Base-by-base conservation (phyloP, 2,329 filamentous ascomycete genomes). In the Incumbomyces lentus region DNA sequence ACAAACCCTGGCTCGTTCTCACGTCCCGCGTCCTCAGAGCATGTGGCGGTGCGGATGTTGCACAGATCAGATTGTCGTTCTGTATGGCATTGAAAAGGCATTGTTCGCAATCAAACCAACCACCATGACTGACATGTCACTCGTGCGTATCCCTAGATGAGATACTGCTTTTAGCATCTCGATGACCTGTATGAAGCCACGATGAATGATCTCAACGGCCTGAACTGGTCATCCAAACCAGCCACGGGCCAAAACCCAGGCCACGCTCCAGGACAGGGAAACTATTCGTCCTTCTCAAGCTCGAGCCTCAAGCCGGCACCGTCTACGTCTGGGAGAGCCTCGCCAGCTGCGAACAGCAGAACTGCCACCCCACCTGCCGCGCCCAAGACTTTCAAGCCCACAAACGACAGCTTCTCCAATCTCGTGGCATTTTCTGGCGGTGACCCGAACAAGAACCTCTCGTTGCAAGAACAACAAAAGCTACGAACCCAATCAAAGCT, bases 401-500 rank as follows among this genome's bases (percentile, higher is more conserved):
- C 62, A 18, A 68, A 65, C 46, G 70, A 73, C 52, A 73, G 69
- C 55, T 90, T 86, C 30, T 71, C 68, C 18, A 89, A 70, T 42
- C 73, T 76, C 26, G 77, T 70, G 49, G 90, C 84, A 50, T 82
- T 84, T 50, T 56, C 62, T 3, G 57, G 62, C 14, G 58, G 62
- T 2, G 57, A 63, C 12, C 58, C 62, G 35, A 76, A 74, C 26
- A 82, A 80, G 63, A 92, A 84, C 53, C 70, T 95, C 13, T 78
- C 79, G 1, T 68, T 84, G 7, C 68, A 76, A 46, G 79, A 82
- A 58, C 74, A 78, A 44, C 80, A 84, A 62, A 75, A 70, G 58
- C 83, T 79, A 51, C 67, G 95, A 54, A 78, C 84, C 54, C 86
- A 94, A 64, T 82, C 87, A 64, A 86, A 79, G 65, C 71, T 75